These are phyloP conservation scores for Sporothrix euskadiensis DNA, from an alignment of 2,329 filamentous ascomycete species.

Conservation along the genomic window DNA sequence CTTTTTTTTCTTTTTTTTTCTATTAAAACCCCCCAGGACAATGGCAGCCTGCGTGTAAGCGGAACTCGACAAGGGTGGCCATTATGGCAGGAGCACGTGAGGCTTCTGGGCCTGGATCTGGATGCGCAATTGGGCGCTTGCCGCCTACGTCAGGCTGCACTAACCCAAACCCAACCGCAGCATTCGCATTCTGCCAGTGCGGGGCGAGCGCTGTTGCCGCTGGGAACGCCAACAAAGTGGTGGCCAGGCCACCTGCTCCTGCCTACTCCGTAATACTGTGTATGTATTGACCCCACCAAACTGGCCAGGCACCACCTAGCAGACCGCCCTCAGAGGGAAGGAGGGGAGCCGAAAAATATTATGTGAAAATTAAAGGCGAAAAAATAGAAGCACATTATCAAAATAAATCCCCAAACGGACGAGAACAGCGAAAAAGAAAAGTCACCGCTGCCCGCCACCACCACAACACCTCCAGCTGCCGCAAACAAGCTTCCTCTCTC, in stretches of 20 bases:
- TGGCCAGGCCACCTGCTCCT: not conserved
- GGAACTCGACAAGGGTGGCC: not conserved
- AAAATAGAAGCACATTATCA: constrained; percentile 20
- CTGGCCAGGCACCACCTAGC: constrained; percentile 7
- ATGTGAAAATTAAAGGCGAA: constrained; percentile 4
- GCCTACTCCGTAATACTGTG: too few relatives aligned
- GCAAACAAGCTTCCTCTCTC: not conserved
- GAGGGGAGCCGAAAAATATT: constrained; percentile 18
- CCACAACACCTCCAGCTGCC: constrained; percentile 14
- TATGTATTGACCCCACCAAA: constrained; percentile 20
- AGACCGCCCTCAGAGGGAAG: constrained; percentile 19
- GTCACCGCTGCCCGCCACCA: constrained; percentile 23
- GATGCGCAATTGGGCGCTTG: not conserved
- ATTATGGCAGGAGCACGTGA: constrained; percentile 22
- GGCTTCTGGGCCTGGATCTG: not conserved
- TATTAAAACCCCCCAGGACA: too few relatives aligned
- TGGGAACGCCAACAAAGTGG: not conserved
- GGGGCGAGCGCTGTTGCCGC: constrained; percentile 9
- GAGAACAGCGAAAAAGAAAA: not conserved
- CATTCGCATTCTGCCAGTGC: constrained; percentile 24
- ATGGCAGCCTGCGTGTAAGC: constrained; percentile 7
- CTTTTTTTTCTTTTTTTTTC: too few relatives aligned
- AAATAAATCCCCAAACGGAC: constrained; percentile 12
- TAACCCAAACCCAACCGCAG: constrained; percentile 2
- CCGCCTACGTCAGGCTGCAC: constrained; percentile 29